Evolutionary conservation across 1,284 basidiomycete genomes (phyloP).

Genomic region (Melampsora larici-populina): DNA sequence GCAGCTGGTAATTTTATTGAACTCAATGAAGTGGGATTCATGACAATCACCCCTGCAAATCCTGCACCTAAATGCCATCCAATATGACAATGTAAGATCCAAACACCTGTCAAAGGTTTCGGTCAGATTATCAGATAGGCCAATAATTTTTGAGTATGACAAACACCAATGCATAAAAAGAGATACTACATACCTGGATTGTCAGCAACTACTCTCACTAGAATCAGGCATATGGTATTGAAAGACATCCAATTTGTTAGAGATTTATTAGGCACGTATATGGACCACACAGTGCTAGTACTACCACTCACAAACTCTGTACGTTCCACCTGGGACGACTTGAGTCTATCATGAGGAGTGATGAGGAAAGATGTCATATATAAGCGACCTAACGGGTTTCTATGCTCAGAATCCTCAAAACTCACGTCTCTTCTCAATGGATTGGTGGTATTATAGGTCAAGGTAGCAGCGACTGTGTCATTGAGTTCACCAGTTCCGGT

Average conservation of each 20-base stretch:
- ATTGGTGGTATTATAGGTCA: slow-evolving; percentile 50
- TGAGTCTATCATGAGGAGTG: slow-evolving; percentile 5
- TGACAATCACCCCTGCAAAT: slow-evolving; percentile 11
- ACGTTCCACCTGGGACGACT: slow-evolving; percentile 26
- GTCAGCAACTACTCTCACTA: slow-evolving; percentile 10
- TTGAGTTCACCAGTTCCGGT: slow-evolving; percentile 51
- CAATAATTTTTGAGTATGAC: no score
- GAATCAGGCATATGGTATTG: neutral
- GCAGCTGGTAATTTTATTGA: neutral
- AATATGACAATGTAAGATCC: slow-evolving; percentile 23
- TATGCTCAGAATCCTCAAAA: neutral
- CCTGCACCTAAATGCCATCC: slow-evolving; percentile 17
- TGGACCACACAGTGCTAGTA: neutral
- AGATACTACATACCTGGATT: slow-evolving; percentile 17
- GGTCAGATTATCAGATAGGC: neutral
- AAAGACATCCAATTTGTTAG: neutral
- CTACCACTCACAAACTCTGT: slow-evolving; percentile 29
- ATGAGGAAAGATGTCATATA: slow-evolving; percentile 1
- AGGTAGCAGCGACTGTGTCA: slow-evolving; percentile 31
- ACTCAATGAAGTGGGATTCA: neutral
- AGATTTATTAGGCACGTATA: neutral
- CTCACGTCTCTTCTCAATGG: slow-evolving; percentile 54
- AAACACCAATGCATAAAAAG: no score
- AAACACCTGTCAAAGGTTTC: neutral
- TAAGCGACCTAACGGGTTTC: neutral